A percentile compares a stretch with the other conserved stretches of the same genome.
These are phyloP conservation scores for Coemansia sp. DNA, from an alignment of 192 early-diverging fungal species.

Conservation along the genomic window DNA sequence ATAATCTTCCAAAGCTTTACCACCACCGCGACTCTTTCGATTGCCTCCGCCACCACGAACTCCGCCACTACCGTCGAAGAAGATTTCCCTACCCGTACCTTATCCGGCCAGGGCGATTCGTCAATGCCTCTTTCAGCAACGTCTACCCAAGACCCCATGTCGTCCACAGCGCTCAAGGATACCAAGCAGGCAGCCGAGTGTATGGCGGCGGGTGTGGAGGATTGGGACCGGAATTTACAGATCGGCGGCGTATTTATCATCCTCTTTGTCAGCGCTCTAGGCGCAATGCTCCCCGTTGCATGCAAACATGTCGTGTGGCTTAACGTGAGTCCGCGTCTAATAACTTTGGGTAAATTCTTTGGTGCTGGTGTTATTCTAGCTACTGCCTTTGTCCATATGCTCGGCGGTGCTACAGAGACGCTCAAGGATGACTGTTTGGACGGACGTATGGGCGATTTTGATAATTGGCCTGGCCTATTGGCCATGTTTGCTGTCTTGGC, in stretches of 20 bases:
- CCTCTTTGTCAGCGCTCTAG: constrained; percentile 55
- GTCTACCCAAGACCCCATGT: not conserved
- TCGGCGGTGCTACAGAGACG: constrained; percentile 59
- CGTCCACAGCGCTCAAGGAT: not conserved
- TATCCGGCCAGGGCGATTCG: not conserved
- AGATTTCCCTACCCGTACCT: not conserved
- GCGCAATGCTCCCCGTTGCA: constrained; percentile 58
- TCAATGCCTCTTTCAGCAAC: not conserved
- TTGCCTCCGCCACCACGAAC: not conserved
- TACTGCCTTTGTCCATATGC: constrained; percentile 80
- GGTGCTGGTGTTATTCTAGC: constrained; percentile 75
- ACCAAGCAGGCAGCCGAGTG: constrained; percentile 20
- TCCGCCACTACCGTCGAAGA: not conserved
- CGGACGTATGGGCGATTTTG: constrained; percentile 54
- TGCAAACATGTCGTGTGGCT: constrained; percentile 41
- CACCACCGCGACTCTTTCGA: not conserved
- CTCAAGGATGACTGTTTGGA: constrained; percentile 65
- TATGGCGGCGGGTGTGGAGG: constrained; percentile 34
- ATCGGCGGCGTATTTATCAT: constrained; percentile 62
- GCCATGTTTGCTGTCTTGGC: constrained; percentile 67
- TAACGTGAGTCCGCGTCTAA: constrained; percentile 22
- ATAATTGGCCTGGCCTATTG: constrained; percentile 60
- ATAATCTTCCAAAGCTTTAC: constrained; percentile 38
- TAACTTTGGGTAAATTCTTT: constrained; percentile 60
- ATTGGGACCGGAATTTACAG: constrained; percentile 56